Base-by-base conservation (phyloP, 306 rosid species). In the Dalbergia oliveri region DNA sequence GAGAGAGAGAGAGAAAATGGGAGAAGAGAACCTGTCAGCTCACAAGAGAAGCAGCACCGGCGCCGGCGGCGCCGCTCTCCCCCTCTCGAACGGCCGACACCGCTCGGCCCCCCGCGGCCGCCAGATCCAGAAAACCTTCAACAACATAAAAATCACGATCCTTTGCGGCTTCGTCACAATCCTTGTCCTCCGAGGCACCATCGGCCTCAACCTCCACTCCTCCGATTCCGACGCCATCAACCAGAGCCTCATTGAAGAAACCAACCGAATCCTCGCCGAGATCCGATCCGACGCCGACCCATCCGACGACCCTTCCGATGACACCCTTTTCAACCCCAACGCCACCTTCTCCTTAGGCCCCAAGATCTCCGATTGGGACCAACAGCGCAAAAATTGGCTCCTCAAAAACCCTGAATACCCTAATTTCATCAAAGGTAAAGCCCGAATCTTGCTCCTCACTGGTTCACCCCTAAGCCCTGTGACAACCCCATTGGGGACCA, bases 381-480 rank as follows among this genome's bases (percentile, higher is more conserved):
- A 35, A 4, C 89, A 91, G 51, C 84, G 99, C 5, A 71, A 77
- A 43, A 53, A 16, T 0, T 95, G 99, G 99, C 91, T 93, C 18
- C 49, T 64, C 11, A 85, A 89, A 49, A 90, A 91, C 72, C 97
- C 93, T 0, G 88, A 89, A 16, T 95, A 89, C 79, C 99, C 98
- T 5, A 91, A 72, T 69, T 73, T 11, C 9, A 23, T 93, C 4
- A 87, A 77, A 63, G 97, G 97, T 82, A 91, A 89, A 89, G 92
- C 96, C 72, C 91, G 99, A 54, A 86, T 93, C 71, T 72, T 93
- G 79, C 91, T 95, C 16, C 92, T 95, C 0, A 91, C 99, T 57
- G 99, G 99, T 3, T 95, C 99, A 1, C 99, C 97, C 99, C 99
- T 0, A 95, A 93, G 37, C 99, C 99, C 21, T 95, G 99, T 78